Percentiles rank a stretch among this genome's conserved stretches.
These are phyloP conservation scores for Capsicum chinense DNA, from an alignment of 257 asterid species.

Conservation along the genomic window DNA sequence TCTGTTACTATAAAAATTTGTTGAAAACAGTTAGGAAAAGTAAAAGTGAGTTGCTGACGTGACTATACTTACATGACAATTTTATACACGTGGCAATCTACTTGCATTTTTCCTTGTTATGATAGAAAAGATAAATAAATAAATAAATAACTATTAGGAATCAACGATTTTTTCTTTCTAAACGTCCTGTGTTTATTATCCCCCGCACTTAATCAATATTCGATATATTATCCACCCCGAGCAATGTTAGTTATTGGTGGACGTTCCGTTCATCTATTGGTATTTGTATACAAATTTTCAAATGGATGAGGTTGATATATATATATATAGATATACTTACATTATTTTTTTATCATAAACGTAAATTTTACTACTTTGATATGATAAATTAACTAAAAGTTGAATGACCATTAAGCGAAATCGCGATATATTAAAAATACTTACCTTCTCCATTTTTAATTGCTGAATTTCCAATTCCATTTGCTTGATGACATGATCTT, in stretches of 20 bases:
- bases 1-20: no score
- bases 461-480: conserved; percentile 51
- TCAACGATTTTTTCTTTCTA: neutral
- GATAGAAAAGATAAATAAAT: neutral
- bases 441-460: conserved; percentile 50
- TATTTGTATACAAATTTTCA: neutral
- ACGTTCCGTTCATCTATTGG: no score
- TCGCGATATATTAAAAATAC: neutral
- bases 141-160: neutral
- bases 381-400: neutral
- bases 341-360: neutral
- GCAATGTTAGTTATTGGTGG: neutral
- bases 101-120: neutral
- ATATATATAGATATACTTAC: neutral
- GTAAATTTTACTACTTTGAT: neutral
- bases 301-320: no score
- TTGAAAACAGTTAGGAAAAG: no score
- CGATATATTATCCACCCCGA: neutral
- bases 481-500: conserved; percentile 36
- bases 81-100: neutral
- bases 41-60: neutral
- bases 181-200: neutral
- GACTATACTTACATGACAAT: neutral
- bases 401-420: neutral
- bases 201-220: neutral